These are phyloP conservation scores for Neopestalotiopsis sp. DNA, from an alignment of 2,329 filamentous ascomycete species.

Conservation along the genomic window DNA sequence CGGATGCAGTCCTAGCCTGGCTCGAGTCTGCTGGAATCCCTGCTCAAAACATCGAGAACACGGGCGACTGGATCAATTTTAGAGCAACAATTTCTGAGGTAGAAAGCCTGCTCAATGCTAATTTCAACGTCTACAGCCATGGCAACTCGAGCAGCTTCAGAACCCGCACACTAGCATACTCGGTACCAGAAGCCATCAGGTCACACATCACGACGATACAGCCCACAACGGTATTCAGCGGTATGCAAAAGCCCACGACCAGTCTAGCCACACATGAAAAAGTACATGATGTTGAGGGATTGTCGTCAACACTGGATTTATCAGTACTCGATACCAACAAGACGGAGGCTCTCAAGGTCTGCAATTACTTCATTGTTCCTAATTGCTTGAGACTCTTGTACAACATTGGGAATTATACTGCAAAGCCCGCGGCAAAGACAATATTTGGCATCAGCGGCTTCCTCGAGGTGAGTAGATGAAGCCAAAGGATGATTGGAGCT, in stretches of 20 bases:
- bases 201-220: constrained; percentile 66
- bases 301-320: constrained; percentile 27
- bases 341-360: constrained; percentile 24
- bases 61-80: constrained; percentile 62
- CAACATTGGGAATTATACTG: constrained; percentile 45
- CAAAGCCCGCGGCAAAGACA: constrained; percentile 39
- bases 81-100: constrained; percentile 55
- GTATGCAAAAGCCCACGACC: constrained; percentile 48
- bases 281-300: background rate
- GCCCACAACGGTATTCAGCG: constrained; percentile 67
- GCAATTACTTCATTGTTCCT: constrained; percentile 48
- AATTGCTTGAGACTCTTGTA: constrained; percentile 55
- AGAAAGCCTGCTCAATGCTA: constrained; percentile 59
- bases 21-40: constrained; percentile 55
- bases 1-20: constrained; percentile 58
- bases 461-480: constrained; percentile 25
- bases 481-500: background rate
- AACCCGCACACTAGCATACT: constrained; percentile 61
- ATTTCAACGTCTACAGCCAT: constrained; percentile 61
- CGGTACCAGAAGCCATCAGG: constrained; percentile 60
- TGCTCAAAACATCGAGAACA: constrained; percentile 53
- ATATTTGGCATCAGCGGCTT: constrained; percentile 49
- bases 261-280: constrained; percentile 31
- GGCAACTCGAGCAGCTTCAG: constrained; percentile 43
- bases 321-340: constrained; percentile 17